Base-by-base conservation (phyloP, 805 yeast genomes). In the Pichia kluyveri region DNA sequence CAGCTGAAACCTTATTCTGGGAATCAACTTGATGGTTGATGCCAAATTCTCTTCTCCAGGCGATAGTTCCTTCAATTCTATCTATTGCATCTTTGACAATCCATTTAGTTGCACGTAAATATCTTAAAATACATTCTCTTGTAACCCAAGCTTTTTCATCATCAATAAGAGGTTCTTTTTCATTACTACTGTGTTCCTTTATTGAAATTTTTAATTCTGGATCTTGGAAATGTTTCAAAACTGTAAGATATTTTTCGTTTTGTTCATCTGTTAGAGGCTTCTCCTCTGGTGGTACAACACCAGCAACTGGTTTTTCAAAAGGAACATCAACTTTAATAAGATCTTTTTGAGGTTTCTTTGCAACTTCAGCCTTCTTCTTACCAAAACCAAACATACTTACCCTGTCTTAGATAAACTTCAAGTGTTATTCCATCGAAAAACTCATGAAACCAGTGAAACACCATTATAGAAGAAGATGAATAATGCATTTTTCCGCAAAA, bases 21-120 rank as follows among this genome's bases (percentile, higher is more conserved):
- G 73, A 68, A 32, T 70, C 81, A 51, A 72, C 78, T 56, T 60
- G 60, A 45, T 56, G 45, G 40, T 73, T 65, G 36, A 85, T 82
- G 26, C 97, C 97, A 61, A 89, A 90, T 55, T 86, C 91, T 56
- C 97, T 80, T 69, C 99, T 80, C 99, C 99, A 93, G 4, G 86
- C 82, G 19, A 93, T 55, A 0, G 98, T 83, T 23, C 79, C 77
- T 54, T 80, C 83, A 11, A 93, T 71, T 59, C 99, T 77, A 47
- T 75, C 75, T 44, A 81, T 82, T 38, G 95, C 86, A 12, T 83
- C 86, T 30, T 73, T 66, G 1, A 73, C 73, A 31, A 76, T 73
- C 99, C 99, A 93, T 63, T 88, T 91, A 26, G 96, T 85, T 26
- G 99, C 99, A 48, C 97, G 76, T 47, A 91, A 69, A 63, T 93